Conservation (phyloP, 1,139 yeast genomes). For the Nakaseomyces uthaithaninus region DNA sequence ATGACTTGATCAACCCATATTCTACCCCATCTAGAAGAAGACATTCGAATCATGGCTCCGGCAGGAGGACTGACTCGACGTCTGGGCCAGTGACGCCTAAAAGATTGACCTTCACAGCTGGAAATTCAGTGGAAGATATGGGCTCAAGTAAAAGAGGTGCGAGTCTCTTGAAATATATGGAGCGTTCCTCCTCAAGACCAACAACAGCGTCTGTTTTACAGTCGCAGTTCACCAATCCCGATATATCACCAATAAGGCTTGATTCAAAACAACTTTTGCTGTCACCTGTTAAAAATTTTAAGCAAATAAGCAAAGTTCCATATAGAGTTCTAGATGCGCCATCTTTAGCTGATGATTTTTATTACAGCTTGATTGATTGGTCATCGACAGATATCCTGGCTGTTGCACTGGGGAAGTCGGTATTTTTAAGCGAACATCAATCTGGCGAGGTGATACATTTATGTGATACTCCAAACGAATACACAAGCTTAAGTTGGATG, state of each 20-base stretch:
- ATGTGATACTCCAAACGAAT: conserved; percentile 38
- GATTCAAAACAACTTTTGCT: conserved; percentile 74
- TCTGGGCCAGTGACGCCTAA: conserved; percentile 37
- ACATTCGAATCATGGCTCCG: conserved; percentile 15
- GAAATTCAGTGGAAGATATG: conserved; percentile 1
- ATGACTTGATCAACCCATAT: conserved; percentile 22
- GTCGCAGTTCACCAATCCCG: conserved; percentile 48
- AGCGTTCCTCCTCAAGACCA: conserved; percentile 57
- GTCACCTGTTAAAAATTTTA: conserved; percentile 72
- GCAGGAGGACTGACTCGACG: not conserved
- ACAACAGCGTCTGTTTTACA: conserved; percentile 50
- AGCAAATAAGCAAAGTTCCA: conserved; percentile 79
- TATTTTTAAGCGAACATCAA: conserved; percentile 84
- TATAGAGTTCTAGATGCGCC: conserved; percentile 95
- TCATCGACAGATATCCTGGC: conserved; percentile 83
- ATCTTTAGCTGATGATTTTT: conserved; percentile 87
- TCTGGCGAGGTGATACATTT: conserved; percentile 78
- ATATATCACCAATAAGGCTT: conserved; percentile 80
- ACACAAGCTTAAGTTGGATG: conserved; percentile 81
- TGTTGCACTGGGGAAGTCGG: conserved; percentile 83
- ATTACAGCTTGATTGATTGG: conserved; percentile 90
- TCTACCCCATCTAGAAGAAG: conserved; percentile 7
- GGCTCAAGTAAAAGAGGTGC: conserved; percentile 30
- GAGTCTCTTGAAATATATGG: conserved; percentile 62
- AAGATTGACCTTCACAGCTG: conserved; percentile 12